Conservation (phyloP, 164 flowering plant species). For the Macadamia tetraphylla region DNA sequence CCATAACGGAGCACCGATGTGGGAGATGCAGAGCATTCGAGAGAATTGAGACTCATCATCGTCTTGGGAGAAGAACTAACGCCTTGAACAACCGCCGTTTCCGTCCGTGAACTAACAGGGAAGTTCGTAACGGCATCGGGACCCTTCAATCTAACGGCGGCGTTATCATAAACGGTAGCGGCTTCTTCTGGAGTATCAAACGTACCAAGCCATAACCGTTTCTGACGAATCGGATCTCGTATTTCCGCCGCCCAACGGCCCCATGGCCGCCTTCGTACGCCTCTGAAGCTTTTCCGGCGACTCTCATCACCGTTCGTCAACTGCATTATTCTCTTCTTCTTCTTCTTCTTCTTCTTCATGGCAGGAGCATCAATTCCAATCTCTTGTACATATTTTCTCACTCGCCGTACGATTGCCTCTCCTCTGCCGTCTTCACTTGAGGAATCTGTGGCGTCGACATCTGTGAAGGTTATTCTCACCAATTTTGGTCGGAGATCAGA, state of each 20-base stretch:
- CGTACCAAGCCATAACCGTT: conserved; percentile 72
- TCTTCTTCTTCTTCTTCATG: background rate
- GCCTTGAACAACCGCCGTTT: background rate
- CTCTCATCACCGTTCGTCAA: conserved; percentile 11
- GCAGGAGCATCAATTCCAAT: conserved; percentile 24
- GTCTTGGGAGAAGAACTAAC: background rate
- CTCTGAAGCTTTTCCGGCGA: conserved; percentile 34
- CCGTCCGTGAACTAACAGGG: conserved; percentile 13
- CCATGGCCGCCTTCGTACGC: conserved; percentile 72
- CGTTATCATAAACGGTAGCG: conserved; percentile 53
- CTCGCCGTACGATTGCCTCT: conserved; percentile 18
- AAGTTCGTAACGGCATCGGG: conserved; percentile 61
- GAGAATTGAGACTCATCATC: background rate
- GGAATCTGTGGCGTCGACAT: conserved; percentile 56
- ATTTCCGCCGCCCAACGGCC: conserved; percentile 79
- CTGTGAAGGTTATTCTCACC: conserved; percentile 39
- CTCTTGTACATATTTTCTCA: conserved; percentile 39
- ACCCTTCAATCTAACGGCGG: conserved; percentile 54
- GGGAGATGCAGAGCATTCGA: conserved; percentile 22
- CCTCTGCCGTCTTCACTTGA: conserved; percentile 47
- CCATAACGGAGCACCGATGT: conserved; percentile 47
- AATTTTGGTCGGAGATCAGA: conserved; percentile 17
- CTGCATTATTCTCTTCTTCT: conserved; percentile 9
- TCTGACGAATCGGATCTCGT: conserved; percentile 47
- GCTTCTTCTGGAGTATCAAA: conserved; percentile 72